Percentiles rank a stretch among this genome's conserved stretches.
phyloP scores from a whole-genome alignment of 345 rosid species.

The Viola odorata region DNA sequence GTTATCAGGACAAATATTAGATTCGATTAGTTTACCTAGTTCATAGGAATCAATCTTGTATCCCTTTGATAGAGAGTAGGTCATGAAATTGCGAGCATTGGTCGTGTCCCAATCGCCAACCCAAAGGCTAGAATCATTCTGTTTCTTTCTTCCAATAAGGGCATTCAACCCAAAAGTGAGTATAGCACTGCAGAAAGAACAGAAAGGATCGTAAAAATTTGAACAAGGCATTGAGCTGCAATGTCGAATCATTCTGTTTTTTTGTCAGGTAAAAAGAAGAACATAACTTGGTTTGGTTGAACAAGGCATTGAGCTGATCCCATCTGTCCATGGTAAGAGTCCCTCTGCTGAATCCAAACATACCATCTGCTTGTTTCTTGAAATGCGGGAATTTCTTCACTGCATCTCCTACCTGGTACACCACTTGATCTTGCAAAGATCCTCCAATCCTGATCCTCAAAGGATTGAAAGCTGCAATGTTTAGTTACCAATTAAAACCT shows the following conservation, averaged over 20 bases:
- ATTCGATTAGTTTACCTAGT: slow-evolving; percentile 27
- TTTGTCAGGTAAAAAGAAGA: background rate
- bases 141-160: slow-evolving; percentile 30
- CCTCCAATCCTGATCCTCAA: slow-evolving; percentile 48
- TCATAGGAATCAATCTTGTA: slow-evolving; percentile 56
- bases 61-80: slow-evolving; percentile 40
- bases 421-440: slow-evolving; percentile 46
- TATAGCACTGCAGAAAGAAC: slow-evolving; percentile 23
- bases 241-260: background rate
- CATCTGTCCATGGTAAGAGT: slow-evolving; percentile 46
- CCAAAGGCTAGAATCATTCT: slow-evolving; percentile 12
- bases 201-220: background rate
- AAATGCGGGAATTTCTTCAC: slow-evolving; percentile 30
- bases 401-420: slow-evolving; percentile 34
- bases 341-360: slow-evolving; percentile 51
- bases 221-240: too few species aligned
- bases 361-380: slow-evolving; percentile 8
- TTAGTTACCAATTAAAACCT: background rate
- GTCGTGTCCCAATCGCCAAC: slow-evolving; percentile 39
- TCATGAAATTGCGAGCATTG: slow-evolving; percentile 46
- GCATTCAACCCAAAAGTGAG: slow-evolving; percentile 50
- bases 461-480: slow-evolving; percentile 36
- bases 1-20: too few species aligned
- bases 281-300: slow-evolving; percentile 44
- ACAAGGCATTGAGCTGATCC: slow-evolving; percentile 41